These are phyloP conservation scores for Lodderomyces theae DNA, from an alignment of 1,139 yeast species.

Conservation along the genomic window DNA sequence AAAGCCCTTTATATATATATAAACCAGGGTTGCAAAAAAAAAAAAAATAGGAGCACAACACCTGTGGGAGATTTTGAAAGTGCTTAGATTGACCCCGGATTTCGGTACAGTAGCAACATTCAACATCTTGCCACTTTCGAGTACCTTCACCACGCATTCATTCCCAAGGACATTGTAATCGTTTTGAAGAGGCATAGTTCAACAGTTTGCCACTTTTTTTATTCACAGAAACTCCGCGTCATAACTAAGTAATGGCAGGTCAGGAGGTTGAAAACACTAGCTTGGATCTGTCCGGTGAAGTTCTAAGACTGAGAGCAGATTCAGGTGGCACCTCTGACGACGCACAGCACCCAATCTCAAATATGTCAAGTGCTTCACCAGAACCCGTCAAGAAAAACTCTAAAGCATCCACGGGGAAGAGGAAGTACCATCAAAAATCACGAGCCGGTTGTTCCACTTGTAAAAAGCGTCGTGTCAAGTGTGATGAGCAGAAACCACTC, in stretches of 20 bases:
- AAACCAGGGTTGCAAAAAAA: too few species aligned
- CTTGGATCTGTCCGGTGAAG: background rate
- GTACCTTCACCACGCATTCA: background rate
- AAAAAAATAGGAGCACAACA: too few species aligned
- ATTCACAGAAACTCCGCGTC: too few species aligned
- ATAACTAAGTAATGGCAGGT: too few species aligned
- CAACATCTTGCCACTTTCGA: background rate
- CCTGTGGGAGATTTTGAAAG: too few species aligned
- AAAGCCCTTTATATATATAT: too few species aligned
- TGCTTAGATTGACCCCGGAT: too few species aligned
- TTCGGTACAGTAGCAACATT: background rate
- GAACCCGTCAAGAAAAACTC: conserved; percentile 2
- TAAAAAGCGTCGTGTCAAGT: conserved; percentile 82
- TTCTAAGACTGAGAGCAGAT: background rate
- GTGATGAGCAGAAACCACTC: conserved; percentile 81
- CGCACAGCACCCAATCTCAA: background rate
- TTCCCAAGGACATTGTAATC: too few species aligned
- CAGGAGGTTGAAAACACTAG: background rate
- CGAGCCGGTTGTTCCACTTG: conserved; percentile 88
- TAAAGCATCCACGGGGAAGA: conserved; percentile 40
- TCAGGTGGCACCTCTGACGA: background rate
- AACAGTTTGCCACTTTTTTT: background rate
- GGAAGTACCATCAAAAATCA: conserved; percentile 83
- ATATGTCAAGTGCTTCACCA: background rate
- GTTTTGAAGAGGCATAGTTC: background rate